A percentile compares a stretch with the other conserved stretches of the same genome.
Evolutionary conservation across 495 filamentous ascomycete genomes (phyloP).

Genomic region (Xylaria acuta): DNA sequence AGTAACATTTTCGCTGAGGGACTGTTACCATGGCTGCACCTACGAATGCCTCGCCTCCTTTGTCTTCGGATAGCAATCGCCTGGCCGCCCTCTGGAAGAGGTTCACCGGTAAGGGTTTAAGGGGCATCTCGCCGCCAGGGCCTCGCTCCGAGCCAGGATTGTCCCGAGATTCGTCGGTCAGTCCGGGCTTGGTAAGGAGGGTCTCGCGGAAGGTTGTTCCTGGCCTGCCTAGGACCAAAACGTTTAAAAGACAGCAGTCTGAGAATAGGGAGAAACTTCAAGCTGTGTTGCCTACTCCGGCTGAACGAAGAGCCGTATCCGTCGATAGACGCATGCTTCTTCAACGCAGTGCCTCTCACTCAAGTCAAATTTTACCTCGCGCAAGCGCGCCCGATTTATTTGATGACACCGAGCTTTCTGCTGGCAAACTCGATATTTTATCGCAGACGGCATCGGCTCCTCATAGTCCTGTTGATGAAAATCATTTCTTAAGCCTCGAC

Average conservation of each 20-base stretch:
- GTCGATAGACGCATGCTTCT: conserved; percentile 65
- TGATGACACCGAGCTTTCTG: conserved; percentile 26
- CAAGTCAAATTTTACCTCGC: conserved; percentile 43
- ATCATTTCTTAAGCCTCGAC: conserved; percentile 36
- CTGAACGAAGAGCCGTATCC: conserved; percentile 76
- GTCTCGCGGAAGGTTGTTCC: conserved; percentile 77
- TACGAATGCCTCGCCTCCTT: conserved; percentile 22
- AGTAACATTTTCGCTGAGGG: conserved; percentile 12
- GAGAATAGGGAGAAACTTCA: conserved; percentile 76
- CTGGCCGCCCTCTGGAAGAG: conserved; percentile 42
- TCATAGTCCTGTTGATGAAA: conserved; percentile 42
- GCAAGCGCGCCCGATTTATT: conserved; percentile 54
- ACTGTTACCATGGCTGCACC: conserved; percentile 20
- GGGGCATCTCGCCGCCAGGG: conserved; percentile 24
- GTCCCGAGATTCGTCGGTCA: conserved; percentile 36
- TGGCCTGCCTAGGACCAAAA: conserved; percentile 73
- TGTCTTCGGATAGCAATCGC: conserved; percentile 34
- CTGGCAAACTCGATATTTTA: conserved; percentile 25
- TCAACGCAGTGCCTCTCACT: conserved; percentile 41
- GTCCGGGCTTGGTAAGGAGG: conserved; percentile 58
- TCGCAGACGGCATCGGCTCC: conserved; percentile 34
- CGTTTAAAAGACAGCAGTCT: conserved; percentile 81
- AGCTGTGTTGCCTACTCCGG: conserved; percentile 61
- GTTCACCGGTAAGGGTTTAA: conserved; percentile 40
- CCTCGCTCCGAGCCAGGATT: conserved; percentile 37